Evolutionary conservation across 2,329 filamentous ascomycete species (phyloP), one percentile per base, ranked within the genome.

Genomic region (Cercospora sp.): DNA sequence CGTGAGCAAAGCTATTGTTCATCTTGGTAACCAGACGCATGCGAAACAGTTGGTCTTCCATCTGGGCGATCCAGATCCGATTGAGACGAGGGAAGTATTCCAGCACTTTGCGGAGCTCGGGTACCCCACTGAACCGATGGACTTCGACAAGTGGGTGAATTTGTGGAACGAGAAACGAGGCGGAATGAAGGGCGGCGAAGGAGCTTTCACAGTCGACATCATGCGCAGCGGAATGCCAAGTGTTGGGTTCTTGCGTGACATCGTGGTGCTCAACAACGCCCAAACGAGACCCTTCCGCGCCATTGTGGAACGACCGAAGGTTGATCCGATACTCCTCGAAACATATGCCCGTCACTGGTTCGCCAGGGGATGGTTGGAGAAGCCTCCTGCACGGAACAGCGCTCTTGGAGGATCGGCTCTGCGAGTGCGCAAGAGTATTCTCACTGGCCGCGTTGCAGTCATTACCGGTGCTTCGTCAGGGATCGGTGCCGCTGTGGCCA

Each of bases 341-440:
- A 94, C 89, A 0, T 94, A 94, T 76, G 87, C 90, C 23, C 89
- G 91, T 16, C 90, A 94, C 77, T 94, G 91, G 84, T 94, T 90
- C 75, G 90, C 90, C 18, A 83, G 91, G 77, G 91, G 91, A 55
- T 94, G 91, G 91, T 83, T 94, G 4, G 84, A 87, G 5, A 83
- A 82, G 2, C 84, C 89, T 18, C 91, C 91, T 3, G 81, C 81
- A 3, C 84, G 83, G 5, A 82, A 83, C 12, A 77, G 81, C 58
- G 81, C 82, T 60, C 78, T 82, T 2, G 82, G 82, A 33, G 82
- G 82, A 6, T 76, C 81, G 20, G 79, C 78, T 3, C 80, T 81
- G 60, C 79, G 80, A 30, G 82, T 83, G 60, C 78, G 81, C 57
- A 81, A 81, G 68, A 89, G 90, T 0, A 87, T 89, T 2, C 80